phyloP scores from a whole-genome alignment of 2,329 filamentous ascomycete species.

The Fusarium albosuccineum region DNA sequence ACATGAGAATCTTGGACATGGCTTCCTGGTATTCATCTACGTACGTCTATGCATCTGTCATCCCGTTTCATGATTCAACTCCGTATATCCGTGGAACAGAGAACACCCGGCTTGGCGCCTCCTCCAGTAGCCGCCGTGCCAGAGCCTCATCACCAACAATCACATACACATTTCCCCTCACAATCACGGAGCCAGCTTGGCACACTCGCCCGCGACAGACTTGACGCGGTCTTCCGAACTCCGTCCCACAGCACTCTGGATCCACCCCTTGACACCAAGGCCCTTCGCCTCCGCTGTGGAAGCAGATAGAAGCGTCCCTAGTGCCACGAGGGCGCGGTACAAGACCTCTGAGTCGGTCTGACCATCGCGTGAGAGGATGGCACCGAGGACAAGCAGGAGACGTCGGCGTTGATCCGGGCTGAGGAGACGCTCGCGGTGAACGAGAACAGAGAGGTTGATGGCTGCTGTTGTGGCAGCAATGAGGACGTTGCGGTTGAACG shows the following conservation, averaged over 20 bases:
- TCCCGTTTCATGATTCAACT: not conserved
- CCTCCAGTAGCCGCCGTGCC: conserved; percentile 8
- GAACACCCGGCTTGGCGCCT: conserved; percentile 24
- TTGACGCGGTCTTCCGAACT: conserved; percentile 60
- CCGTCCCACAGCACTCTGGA: conserved; percentile 59
- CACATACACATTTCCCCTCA: conserved; percentile 1
- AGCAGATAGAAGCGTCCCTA: conserved; percentile 80
- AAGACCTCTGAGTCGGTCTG: conserved; percentile 85
- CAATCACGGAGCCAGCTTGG: conserved; percentile 33
- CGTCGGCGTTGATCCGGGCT: conserved; percentile 50
- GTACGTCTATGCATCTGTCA: conserved; percentile 24
- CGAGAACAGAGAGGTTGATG: conserved; percentile 86
- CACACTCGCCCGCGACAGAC: conserved; percentile 43
- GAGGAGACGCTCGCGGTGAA: conserved; percentile 61
- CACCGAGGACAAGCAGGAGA: conserved; percentile 72
- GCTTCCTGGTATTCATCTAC: conserved; percentile 22
- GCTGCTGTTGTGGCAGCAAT: conserved; percentile 85
- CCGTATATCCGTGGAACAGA: conserved; percentile 1
- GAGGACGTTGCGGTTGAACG: conserved; percentile 80
- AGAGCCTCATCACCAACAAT: conserved; percentile 15
- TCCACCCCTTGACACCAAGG: conserved; percentile 56
- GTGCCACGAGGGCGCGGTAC: conserved; percentile 83
- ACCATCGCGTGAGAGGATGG: conserved; percentile 66
- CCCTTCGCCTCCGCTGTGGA: conserved; percentile 58
- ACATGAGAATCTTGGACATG: not conserved